These are phyloP conservation scores for Kitagawia praeruptora DNA, from an alignment of 129 eudicot genomes.

Conservation along the genomic window DNA sequence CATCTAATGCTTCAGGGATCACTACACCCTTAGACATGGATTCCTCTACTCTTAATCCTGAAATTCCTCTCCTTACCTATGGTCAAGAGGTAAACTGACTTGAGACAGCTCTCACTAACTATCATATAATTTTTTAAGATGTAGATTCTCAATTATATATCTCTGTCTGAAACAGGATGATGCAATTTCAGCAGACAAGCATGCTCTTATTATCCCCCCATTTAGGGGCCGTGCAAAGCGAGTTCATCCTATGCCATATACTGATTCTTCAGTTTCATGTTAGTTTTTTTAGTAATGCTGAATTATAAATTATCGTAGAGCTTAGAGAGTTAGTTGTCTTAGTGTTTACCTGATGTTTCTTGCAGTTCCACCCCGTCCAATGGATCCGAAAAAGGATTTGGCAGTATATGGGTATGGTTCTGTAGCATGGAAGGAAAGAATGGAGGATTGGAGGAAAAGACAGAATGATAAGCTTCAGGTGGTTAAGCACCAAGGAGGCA, in stretches of 20 bases:
- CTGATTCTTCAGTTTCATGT: constrained; percentile 59
- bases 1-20: constrained; percentile 11
- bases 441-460: constrained; percentile 94
- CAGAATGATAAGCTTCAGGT: constrained; percentile 81
- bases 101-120: not conserved
- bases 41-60: constrained; percentile 37
- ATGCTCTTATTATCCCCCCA: constrained; percentile 83
- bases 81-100: constrained; percentile 70
- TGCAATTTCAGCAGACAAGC: constrained; percentile 84
- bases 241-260: constrained; percentile 65
- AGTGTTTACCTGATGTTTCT: constrained; percentile 4
- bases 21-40: constrained; percentile 8
- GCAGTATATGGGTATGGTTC: constrained; percentile 96
- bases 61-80: constrained; percentile 84
- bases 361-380: constrained; percentile 87
- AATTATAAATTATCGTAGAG: not conserved
- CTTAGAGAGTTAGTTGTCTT: not conserved
- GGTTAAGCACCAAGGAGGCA: constrained; percentile 67
- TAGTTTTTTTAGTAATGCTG: constrained; percentile 15
- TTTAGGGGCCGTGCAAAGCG: constrained; percentile 71
- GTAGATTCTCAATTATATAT: not conserved
- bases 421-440: constrained; percentile 97
- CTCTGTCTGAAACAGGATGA: constrained; percentile 47
- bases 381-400: constrained; percentile 95
- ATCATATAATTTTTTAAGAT: not conserved